Conservation (phyloP, 1,139 yeast genomes). For the Tardiomyces depauwii region DNA sequence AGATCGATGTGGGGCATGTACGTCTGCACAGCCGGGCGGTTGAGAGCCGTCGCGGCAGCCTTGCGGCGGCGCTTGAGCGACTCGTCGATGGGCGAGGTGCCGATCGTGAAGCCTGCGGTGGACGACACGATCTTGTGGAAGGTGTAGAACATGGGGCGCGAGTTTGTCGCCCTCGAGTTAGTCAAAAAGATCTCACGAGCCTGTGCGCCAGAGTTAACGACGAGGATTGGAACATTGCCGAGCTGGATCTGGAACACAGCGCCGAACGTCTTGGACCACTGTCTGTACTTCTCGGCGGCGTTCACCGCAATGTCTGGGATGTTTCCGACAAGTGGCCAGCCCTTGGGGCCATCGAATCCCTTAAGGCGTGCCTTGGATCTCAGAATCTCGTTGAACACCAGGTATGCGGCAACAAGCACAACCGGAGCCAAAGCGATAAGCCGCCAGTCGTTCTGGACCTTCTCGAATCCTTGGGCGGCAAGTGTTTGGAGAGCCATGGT, state of each 20-base stretch:
- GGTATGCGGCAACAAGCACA: slow-evolving; percentile 3
- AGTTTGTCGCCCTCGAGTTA: slow-evolving; percentile 40
- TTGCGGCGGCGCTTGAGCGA: slow-evolving; percentile 42
- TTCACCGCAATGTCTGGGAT: slow-evolving; percentile 6
- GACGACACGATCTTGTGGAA: slow-evolving; percentile 51
- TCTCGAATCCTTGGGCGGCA: neutral
- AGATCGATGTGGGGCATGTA: slow-evolving; percentile 30
- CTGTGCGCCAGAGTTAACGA: slow-evolving; percentile 46
- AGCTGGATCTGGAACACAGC: slow-evolving; percentile 44
- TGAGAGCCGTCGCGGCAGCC: slow-evolving; percentile 36
- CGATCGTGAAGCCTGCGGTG: slow-evolving; percentile 52
- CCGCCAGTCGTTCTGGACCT: neutral
- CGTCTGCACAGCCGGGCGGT: slow-evolving; percentile 18
- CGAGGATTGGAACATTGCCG: slow-evolving; percentile 41
- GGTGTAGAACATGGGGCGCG: slow-evolving; percentile 49
- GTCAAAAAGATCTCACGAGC: slow-evolving; percentile 40
- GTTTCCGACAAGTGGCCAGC: slow-evolving; percentile 11
- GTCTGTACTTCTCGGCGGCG: slow-evolving; percentile 10
- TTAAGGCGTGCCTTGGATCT: slow-evolving; percentile 7
- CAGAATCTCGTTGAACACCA: slow-evolving; percentile 8
- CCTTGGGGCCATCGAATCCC: slow-evolving; percentile 10
- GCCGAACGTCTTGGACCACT: slow-evolving; percentile 14
- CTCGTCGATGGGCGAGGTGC: slow-evolving; percentile 53
- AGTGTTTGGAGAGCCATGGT: neutral
- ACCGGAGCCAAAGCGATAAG: neutral